Percentiles rank a stretch among this genome's conserved stretches.
Evolutionary conservation across 2,329 filamentous ascomycete species (phyloP).

Genomic region (Monilinia aucupariae): DNA sequence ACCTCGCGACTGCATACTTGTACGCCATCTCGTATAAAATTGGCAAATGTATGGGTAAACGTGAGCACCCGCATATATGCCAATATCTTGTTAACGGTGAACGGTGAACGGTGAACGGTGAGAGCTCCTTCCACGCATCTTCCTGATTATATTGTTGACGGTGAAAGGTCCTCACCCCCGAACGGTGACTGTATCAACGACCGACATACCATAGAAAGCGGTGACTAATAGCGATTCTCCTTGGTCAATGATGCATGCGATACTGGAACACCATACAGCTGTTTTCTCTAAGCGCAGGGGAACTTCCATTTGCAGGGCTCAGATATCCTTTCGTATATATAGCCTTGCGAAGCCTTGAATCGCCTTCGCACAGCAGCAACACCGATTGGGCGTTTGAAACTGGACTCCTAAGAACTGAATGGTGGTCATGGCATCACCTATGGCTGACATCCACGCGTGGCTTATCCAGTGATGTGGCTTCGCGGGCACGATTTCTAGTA

Average conservation of each 20-base stretch:
- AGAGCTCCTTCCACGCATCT: not conserved
- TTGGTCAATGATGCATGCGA: not conserved
- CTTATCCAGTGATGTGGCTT: no score
- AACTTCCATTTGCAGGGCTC: not conserved
- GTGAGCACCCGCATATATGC: not conserved
- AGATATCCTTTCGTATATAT: not conserved
- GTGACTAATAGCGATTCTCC: not conserved
- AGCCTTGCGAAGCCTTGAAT: not conserved
- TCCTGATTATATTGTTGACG: not conserved
- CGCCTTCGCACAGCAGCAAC: not conserved
- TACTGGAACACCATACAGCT: not conserved
- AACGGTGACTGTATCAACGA: no score
- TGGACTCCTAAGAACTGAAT: no score
- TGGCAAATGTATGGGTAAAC: not conserved
- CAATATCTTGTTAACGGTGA: no score
- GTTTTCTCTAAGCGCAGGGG: not conserved
- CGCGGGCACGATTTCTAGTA: no score
- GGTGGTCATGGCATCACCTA: no score
- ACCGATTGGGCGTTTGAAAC: not conserved
- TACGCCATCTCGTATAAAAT: not conserved
- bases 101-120: not conserved
- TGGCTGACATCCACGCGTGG: no score
- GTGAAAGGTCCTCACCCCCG: not conserved
- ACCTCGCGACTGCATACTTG: not conserved
- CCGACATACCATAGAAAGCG: not conserved